Evolutionary conservation across 495 filamentous ascomycete genomes (phyloP).

Genomic region (Chlorociboria aeruginascens): DNA sequence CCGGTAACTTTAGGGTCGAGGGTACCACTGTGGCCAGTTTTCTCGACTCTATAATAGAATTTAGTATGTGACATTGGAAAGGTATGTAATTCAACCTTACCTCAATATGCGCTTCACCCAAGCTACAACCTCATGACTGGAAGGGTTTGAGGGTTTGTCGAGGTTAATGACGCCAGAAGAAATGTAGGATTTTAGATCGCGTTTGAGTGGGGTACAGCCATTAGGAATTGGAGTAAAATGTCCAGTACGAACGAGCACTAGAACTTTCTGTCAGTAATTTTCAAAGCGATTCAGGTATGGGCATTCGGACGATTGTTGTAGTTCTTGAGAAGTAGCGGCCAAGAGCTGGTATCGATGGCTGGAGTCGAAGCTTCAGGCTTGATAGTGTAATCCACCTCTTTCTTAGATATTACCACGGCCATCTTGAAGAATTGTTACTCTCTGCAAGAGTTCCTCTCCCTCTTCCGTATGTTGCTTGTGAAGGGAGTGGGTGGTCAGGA

Average conservation of each 20-base stretch:
- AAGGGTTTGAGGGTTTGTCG: slow-evolving; percentile 96
- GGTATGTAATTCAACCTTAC: slow-evolving; percentile 29
- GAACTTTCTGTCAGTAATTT: slow-evolving; percentile 2
- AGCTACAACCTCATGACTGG: slow-evolving; percentile 94
- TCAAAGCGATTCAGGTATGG: not conserved
- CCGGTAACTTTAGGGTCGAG: slow-evolving; percentile 92
- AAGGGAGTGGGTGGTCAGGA: slow-evolving; percentile 1
- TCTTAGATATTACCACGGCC: slow-evolving; percentile 47
- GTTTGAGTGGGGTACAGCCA: slow-evolving; percentile 73
- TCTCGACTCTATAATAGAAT: slow-evolving; percentile 55
- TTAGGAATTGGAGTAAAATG: slow-evolving; percentile 91
- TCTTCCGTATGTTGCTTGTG: slow-evolving; percentile 9
- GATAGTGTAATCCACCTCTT: slow-evolving; percentile 66
- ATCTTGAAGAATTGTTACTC: slow-evolving; percentile 26
- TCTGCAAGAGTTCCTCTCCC: slow-evolving; percentile 8
- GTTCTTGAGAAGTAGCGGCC: slow-evolving; percentile 88
- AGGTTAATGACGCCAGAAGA: slow-evolving; percentile 95
- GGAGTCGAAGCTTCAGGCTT: slow-evolving; percentile 72
- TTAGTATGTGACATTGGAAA: slow-evolving; percentile 3
- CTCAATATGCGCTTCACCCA: slow-evolving; percentile 96
- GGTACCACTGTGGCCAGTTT: slow-evolving; percentile 95
- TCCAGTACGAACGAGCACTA: slow-evolving; percentile 75
- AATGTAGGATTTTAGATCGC: slow-evolving; percentile 91
- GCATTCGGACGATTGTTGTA: slow-evolving; percentile 59
- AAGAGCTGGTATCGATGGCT: slow-evolving; percentile 61